phyloP scores from a whole-genome alignment of 2,329 filamentous ascomycete genomes.

The Alternaria triticina region DNA sequence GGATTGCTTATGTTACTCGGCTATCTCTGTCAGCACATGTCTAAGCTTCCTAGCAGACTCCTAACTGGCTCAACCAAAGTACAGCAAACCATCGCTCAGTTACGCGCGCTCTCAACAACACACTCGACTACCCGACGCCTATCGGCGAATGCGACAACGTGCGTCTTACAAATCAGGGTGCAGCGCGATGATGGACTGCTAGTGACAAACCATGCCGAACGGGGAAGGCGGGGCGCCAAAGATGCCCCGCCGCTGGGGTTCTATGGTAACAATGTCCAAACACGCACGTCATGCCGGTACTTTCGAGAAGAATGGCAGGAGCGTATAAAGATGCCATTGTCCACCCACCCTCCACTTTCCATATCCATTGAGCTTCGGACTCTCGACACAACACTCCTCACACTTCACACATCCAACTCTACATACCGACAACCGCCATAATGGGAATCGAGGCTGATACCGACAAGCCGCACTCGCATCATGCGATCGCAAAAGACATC shows the following conservation, averaged over 20 bases:
- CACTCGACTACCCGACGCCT: not conserved
- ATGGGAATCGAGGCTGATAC: constrained; percentile 34
- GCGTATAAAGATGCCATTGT: constrained; percentile 29
- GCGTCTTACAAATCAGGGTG: constrained; percentile 32
- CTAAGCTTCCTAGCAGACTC: not conserved
- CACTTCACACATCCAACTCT: not conserved
- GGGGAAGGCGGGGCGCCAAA: constrained; percentile 22
- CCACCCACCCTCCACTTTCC: constrained; percentile 1
- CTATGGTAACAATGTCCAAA: not conserved
- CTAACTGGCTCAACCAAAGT: not conserved
- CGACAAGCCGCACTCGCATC: constrained; percentile 37
- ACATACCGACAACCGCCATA: constrained; percentile 2
- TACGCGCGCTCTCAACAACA: not conserved
- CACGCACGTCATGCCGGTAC: constrained; percentile 25
- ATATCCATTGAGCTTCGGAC: constrained; percentile 4
- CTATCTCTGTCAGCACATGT: constrained; percentile 11
- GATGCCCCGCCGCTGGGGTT: constrained; percentile 20
- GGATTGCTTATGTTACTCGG: constrained; percentile 3
- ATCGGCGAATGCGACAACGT: not conserved
- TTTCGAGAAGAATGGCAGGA: constrained; percentile 25
- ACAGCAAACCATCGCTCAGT: not conserved
- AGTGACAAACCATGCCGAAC: constrained; percentile 9
- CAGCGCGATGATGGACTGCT: not conserved
- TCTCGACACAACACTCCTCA: not conserved
- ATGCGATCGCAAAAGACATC: constrained; percentile 39